phyloP scores from a whole-genome alignment of 1,284 basidiomycete species.

The Leucoagaricus sp. region DNA sequence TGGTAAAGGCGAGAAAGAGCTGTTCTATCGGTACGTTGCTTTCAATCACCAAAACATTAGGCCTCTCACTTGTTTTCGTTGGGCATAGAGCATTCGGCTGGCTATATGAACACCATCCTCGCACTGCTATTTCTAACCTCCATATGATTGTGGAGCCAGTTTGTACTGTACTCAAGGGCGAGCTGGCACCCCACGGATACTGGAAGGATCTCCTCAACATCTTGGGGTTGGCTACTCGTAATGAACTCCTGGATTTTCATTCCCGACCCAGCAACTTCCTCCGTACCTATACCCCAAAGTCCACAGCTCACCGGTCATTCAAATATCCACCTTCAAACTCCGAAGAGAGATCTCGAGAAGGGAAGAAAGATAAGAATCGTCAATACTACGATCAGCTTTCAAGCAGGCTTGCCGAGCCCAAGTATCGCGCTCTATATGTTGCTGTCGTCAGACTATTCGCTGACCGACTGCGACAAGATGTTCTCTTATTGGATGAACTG shows the following conservation, averaged over 20 bases:
- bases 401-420: constrained; percentile 43
- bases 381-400: constrained; percentile 37
- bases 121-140: constrained; percentile 62
- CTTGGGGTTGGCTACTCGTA: constrained; percentile 51
- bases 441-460: constrained; percentile 63
- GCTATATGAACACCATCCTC: constrained; percentile 62
- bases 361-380: constrained; percentile 21
- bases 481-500: constrained; percentile 36
- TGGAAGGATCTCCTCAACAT: constrained; percentile 73
- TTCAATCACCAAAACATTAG: not conserved
- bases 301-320: not conserved
- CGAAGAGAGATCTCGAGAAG: constrained; percentile 9
- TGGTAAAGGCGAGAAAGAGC: constrained; percentile 54
- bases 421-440: constrained; percentile 63
- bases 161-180: constrained; percentile 36
- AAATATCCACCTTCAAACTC: not conserved
- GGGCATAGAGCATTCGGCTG: constrained; percentile 54
- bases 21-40: constrained; percentile 48
- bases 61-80: constrained; percentile 19
- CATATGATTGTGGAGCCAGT: constrained; percentile 48
- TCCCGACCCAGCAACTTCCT: constrained; percentile 30
- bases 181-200: constrained; percentile 50
- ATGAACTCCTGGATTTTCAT: constrained; percentile 37
- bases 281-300: constrained; percentile 25
- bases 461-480: constrained; percentile 49